Evolutionary conservation across 495 filamentous ascomycete genomes (phyloP).

Genomic region (Podospora pseudocomata): DNA sequence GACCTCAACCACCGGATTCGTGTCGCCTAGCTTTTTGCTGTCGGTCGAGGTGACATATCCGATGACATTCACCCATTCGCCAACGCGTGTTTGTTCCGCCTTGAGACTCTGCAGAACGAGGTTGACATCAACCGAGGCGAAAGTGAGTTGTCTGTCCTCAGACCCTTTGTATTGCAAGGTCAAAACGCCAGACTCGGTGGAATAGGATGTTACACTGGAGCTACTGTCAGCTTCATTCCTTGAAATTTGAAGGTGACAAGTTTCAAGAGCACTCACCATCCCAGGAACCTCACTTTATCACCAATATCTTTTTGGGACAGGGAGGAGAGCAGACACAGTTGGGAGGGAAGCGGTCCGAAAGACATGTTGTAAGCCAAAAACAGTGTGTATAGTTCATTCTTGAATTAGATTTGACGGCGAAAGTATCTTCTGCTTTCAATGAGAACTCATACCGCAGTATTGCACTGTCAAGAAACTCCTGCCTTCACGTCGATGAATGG

Average conservation of each 20-base stretch:
- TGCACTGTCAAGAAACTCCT: not conserved
- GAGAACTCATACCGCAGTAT: not conserved
- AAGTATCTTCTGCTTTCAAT: not conserved
- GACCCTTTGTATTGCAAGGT: conserved; percentile 66
- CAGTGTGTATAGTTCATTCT: not conserved
- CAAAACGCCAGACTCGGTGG: conserved; percentile 54
- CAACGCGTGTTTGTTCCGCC: conserved; percentile 61
- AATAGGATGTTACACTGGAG: conserved; percentile 68
- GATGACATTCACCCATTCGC: conserved; percentile 89
- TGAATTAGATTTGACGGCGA: not conserved
- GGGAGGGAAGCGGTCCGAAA: conserved; percentile 60
- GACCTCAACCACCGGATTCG: conserved; percentile 35
- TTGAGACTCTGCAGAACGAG: conserved; percentile 64
- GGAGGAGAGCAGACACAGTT: conserved; percentile 63
- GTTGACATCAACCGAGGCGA: conserved; percentile 63
- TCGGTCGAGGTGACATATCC: conserved; percentile 61
- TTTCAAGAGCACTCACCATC: conserved; percentile 63
- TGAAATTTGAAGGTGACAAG: conserved; percentile 7
- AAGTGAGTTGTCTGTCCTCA: conserved; percentile 30
- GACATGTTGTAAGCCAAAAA: conserved; percentile 38
- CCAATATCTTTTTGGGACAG: conserved; percentile 54
- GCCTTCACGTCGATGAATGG: not conserved
- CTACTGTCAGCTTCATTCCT: conserved; percentile 13
- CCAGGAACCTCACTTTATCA: conserved; percentile 83
- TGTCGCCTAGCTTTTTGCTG: conserved; percentile 4